Evolutionary conservation across 768 basidiomycete genomes (phyloP).

Genomic region (Phanerodontia chrysosporium): DNA sequence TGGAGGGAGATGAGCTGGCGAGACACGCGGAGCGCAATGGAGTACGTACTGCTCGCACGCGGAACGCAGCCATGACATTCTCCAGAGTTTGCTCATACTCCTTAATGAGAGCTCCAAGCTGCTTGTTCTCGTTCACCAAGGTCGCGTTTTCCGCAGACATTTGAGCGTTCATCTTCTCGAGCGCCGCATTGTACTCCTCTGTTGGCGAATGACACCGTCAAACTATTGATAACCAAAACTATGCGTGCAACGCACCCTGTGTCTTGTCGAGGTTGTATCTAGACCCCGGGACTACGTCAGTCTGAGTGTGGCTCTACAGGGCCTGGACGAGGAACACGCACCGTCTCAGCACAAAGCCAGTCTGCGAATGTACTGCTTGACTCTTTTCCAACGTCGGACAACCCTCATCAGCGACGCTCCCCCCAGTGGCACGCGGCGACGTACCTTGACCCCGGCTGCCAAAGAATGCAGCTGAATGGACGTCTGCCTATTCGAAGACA

Average conservation of each 20-base stretch:
- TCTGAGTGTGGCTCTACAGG: neutral
- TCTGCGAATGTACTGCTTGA: constrained; percentile 85
- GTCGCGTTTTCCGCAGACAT: constrained; percentile 80
- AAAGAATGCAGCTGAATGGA: constrained; percentile 71
- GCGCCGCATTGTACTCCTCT: constrained; percentile 89
- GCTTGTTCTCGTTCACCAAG: constrained; percentile 93
- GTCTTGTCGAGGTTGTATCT: constrained; percentile 83
- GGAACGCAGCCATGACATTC: constrained; percentile 88
- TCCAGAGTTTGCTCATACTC: constrained; percentile 98
- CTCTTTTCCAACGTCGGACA: constrained; percentile 38
- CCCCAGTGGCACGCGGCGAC: constrained; percentile 13
- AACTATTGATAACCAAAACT: neutral
- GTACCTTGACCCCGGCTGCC: constrained; percentile 76
- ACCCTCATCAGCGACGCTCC: neutral
- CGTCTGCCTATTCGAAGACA: constrained; percentile 71
- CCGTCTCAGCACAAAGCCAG: constrained; percentile 88
- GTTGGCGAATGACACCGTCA: neutral
- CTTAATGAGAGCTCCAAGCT: constrained; percentile 83
- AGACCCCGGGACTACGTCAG: neutral
- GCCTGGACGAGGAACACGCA: constrained; percentile 28
- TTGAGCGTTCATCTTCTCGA: constrained; percentile 82
- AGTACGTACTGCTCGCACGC: constrained; percentile 79
- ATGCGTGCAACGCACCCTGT: constrained; percentile 50
- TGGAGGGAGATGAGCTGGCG: constrained; percentile 27
- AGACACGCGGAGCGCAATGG: neutral